Percentiles rank a stretch among this genome's conserved stretches.
phyloP scores from a whole-genome alignment of 2,329 filamentous ascomycete species.

The Trichoderma hamatum region DNA sequence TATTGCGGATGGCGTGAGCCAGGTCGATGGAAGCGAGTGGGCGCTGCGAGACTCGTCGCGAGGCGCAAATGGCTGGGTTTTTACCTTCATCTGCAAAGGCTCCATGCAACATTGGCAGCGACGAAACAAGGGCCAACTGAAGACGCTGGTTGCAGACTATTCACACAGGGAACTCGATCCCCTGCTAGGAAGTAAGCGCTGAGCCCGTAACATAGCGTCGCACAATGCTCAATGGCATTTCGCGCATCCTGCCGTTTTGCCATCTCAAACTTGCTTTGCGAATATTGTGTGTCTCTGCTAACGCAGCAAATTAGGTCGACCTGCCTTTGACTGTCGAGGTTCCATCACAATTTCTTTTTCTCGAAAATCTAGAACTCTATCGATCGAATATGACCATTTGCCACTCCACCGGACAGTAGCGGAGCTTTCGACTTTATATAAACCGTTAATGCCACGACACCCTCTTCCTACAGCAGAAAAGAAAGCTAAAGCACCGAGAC shows the following conservation, averaged over 20 bases:
- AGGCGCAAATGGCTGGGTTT: constrained; percentile 54
- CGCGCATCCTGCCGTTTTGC: neutral
- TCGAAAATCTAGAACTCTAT: constrained; percentile 50
- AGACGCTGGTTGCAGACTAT: constrained; percentile 52
- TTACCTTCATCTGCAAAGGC: constrained; percentile 57
- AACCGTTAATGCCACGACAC: constrained; percentile 46
- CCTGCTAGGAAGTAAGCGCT: constrained; percentile 47
- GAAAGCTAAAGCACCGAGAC: constrained; percentile 35
- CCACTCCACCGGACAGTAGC: constrained; percentile 60
- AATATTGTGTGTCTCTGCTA: constrained; percentile 8
- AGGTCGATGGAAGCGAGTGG: constrained; percentile 55
- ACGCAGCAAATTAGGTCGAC: constrained; percentile 47
- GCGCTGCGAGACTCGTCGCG: constrained; percentile 48
- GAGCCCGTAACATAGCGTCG: neutral
- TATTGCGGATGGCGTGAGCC: constrained; percentile 49
- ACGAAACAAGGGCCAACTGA: constrained; percentile 48
- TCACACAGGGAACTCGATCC: constrained; percentile 53
- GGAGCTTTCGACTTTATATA: constrained; percentile 52
- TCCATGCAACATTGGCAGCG: constrained; percentile 56
- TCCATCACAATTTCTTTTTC: constrained; percentile 54
- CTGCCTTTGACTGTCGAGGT: constrained; percentile 63
- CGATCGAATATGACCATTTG: constrained; percentile 59
- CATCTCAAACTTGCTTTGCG: neutral
- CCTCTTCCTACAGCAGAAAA: constrained; percentile 36
- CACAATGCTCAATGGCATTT: neutral